Evolutionary conservation across 2,329 filamentous ascomycete species (phyloP).

Genomic region (Aspergillus sp.): DNA sequence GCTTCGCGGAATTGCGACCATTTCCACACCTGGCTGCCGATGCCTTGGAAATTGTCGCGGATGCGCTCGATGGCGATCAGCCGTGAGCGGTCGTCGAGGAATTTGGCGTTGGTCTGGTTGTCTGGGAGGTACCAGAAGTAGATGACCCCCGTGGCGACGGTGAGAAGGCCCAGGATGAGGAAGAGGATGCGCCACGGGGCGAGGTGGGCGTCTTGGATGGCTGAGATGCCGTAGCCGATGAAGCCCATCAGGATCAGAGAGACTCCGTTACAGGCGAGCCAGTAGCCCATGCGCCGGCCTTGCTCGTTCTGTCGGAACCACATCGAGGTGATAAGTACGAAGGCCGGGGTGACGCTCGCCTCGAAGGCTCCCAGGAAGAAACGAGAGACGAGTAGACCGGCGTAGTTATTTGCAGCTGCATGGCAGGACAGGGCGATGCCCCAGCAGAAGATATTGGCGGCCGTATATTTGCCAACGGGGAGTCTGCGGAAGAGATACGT

Average conservation of each 20-base stretch:
- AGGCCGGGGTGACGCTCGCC: constrained; percentile 15
- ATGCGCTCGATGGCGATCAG: constrained; percentile 36
- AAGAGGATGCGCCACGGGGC: constrained; percentile 17
- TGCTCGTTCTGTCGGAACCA: constrained; percentile 19
- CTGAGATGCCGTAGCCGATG: constrained; percentile 15
- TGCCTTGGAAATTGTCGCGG: constrained; percentile 30
- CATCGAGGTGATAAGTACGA: constrained; percentile 13
- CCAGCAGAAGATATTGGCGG: constrained; percentile 31
- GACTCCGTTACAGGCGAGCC: constrained; percentile 17
- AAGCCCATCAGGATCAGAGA: constrained; percentile 11
- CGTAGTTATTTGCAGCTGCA: constrained; percentile 19
- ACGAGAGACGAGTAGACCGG: constrained; percentile 18
- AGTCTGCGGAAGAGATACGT: constrained; percentile 50
- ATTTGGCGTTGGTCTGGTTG: constrained; percentile 9
- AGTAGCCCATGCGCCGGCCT: constrained; percentile 14
- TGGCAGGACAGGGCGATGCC: constrained; percentile 19
- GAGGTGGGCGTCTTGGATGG: not conserved
- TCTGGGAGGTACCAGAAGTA: constrained; percentile 17
- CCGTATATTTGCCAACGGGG: constrained; percentile 50
- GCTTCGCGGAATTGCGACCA: constrained; percentile 47
- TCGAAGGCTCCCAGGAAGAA: constrained; percentile 21
- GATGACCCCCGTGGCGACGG: constrained; percentile 4
- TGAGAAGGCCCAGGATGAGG: constrained; percentile 14
- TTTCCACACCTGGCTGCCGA: constrained; percentile 54
- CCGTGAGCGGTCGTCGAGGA: constrained; percentile 13